A percentile compares a stretch with the other conserved stretches of the same genome.
phyloP scores from a whole-genome alignment of 73 alveolate species.

The Blepharisma japonicum region DNA sequence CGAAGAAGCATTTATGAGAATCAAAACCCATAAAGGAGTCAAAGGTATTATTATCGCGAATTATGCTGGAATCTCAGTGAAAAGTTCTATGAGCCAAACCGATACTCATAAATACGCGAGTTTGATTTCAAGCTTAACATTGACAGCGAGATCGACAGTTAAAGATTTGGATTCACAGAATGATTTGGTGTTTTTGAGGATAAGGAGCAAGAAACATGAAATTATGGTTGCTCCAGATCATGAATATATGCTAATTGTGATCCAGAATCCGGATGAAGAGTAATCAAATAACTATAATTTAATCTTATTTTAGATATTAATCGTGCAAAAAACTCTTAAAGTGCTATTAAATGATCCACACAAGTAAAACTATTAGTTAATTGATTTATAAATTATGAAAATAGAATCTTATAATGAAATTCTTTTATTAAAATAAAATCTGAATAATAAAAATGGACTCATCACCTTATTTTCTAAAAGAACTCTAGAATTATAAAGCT shows the following conservation, averaged over 20 bases:
- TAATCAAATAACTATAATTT: neutral
- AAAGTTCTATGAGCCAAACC: conserved; percentile 48
- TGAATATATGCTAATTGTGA: conserved; percentile 52
- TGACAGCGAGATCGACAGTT: conserved; percentile 74
- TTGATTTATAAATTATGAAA: no score
- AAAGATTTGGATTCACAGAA: conserved; percentile 50
- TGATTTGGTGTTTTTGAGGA: conserved; percentile 54
- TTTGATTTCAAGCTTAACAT: conserved; percentile 58
- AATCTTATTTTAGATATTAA: no score
- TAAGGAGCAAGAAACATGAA: conserved; percentile 49
- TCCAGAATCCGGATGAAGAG: conserved; percentile 69
- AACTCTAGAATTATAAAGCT: no score
- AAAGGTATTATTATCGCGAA: conserved; percentile 57
- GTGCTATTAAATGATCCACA: no score
- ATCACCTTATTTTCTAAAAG: no score
- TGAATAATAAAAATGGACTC: no score
- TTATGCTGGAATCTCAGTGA: conserved; percentile 51
- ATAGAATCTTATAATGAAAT: no score
- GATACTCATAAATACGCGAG: conserved; percentile 32
- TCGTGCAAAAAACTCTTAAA: no score
- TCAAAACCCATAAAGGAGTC: conserved; percentile 59
- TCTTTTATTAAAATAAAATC: no score
- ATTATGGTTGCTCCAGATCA: conserved; percentile 62
- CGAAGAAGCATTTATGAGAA: conserved; percentile 60
- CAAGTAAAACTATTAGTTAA: no score